Conservation (phyloP, 352 stramenopile species). For the Phytophthora fragariaefolia region DNA sequence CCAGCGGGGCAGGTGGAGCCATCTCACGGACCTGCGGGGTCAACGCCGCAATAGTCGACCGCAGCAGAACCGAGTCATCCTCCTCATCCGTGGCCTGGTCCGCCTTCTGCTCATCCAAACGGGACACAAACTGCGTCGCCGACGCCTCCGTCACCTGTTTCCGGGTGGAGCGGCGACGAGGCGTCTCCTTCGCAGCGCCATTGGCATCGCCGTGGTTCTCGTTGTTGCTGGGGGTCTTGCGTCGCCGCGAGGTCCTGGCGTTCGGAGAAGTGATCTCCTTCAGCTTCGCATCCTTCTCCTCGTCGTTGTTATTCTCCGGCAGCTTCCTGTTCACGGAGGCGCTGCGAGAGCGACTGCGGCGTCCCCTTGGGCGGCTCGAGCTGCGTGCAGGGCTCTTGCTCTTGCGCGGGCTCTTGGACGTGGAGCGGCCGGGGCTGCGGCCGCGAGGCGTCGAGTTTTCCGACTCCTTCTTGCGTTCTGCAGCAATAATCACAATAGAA, state of each 20-base stretch:
- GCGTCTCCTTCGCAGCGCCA: conserved; percentile 17
- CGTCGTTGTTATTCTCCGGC: conserved; percentile 26
- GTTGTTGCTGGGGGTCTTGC: conserved; percentile 25
- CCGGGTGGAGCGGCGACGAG: conserved; percentile 25
- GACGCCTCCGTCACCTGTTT: conserved; percentile 35
- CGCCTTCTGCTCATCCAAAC: conserved; percentile 40
- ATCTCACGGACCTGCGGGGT: conserved; percentile 38
- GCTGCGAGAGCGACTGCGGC: conserved; percentile 67
- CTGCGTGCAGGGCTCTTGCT: conserved; percentile 53
- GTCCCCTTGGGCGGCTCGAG: conserved; percentile 36
- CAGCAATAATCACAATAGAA: conserved; percentile 5
- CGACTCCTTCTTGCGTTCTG: conserved; percentile 67
- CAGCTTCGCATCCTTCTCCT: conserved; percentile 18
- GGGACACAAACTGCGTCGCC: conserved; percentile 43
- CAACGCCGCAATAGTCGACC: conserved; percentile 57
- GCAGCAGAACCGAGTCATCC: conserved; percentile 54
- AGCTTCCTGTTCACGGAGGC: conserved; percentile 57
- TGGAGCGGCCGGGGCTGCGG: conserved; percentile 51
- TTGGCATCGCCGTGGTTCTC: conserved; percentile 25
- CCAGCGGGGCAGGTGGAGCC: conserved; percentile 10
- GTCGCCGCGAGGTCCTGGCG: conserved; percentile 21
- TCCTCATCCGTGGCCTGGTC: conserved; percentile 47
- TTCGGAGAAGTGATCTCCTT: conserved; percentile 7
- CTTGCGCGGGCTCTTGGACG: conserved; percentile 38
- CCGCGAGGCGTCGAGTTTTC: conserved; percentile 40